Evolutionary conservation across 2,329 filamentous ascomycete species (phyloP).

Genomic region (Colletotrichum spinosum): DNA sequence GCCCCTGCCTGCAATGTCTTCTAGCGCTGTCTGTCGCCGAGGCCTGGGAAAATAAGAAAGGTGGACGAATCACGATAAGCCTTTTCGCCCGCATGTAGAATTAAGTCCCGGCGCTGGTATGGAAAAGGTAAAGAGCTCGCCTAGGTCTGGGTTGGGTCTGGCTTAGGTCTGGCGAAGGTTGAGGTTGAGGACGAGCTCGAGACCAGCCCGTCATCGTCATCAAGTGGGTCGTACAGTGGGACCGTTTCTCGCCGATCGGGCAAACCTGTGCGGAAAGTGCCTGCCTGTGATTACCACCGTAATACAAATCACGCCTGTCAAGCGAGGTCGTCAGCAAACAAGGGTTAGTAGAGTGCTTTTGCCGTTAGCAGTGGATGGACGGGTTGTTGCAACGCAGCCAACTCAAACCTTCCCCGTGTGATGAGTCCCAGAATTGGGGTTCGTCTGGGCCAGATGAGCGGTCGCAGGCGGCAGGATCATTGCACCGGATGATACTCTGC

Average conservation of each 20-base stretch:
- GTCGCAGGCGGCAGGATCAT: slow-evolving; percentile 16
- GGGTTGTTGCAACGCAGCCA: slow-evolving; percentile 9
- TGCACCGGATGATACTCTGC: slow-evolving; percentile 8
- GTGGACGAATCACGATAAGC: slow-evolving; percentile 11
- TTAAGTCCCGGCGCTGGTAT: slow-evolving; percentile 10
- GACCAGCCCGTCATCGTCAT: slow-evolving; percentile 28
- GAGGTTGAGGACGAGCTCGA: slow-evolving; percentile 23
- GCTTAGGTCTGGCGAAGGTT: neutral
- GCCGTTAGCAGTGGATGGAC: neutral
- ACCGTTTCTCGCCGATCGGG: slow-evolving; percentile 22
- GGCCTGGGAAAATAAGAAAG: neutral
- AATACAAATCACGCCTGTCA: slow-evolving; percentile 26
- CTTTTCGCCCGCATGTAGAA: slow-evolving; percentile 10
- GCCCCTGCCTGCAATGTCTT: slow-evolving; percentile 6
- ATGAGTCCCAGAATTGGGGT: slow-evolving; percentile 24
- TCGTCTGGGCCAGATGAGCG: slow-evolving; percentile 23
- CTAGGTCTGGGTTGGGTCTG: neutral
- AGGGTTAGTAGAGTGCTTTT: neutral
- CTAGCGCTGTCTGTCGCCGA: neutral
- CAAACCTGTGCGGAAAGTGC: neutral
- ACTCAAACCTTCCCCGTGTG: slow-evolving; percentile 4
- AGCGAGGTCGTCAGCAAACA: slow-evolving; percentile 12
- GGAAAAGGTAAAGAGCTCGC: slow-evolving; percentile 14
- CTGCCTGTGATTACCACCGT: neutral
- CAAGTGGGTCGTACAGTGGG: slow-evolving; percentile 22